phyloP scores from a whole-genome alignment of 192 early-diverging fungal species.

The Entophlyctis luteolus region DNA sequence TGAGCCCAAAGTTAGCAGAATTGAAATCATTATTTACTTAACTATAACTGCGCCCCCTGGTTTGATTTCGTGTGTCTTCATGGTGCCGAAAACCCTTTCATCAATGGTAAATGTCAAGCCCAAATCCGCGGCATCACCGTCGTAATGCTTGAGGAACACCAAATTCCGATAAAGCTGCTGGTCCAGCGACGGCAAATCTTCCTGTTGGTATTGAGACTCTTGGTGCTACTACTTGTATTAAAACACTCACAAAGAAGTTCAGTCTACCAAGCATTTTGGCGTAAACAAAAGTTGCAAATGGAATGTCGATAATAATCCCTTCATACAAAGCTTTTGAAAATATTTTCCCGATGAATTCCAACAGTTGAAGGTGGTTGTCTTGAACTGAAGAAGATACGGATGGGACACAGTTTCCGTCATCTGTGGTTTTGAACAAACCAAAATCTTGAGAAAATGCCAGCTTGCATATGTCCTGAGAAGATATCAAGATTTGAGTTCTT shows the following conservation, averaged over 20 bases:
- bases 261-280: slow-evolving; percentile 40
- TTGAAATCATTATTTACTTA: neutral
- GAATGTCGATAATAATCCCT: slow-evolving; percentile 51
- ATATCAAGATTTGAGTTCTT: neutral
- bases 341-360: slow-evolving; percentile 44
- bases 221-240: too few relatives aligned
- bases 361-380: slow-evolving; percentile 40
- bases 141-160: slow-evolving; percentile 46
- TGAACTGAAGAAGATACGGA: slow-evolving; percentile 32
- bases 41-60: slow-evolving; percentile 23
- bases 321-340: slow-evolving; percentile 49
- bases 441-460: slow-evolving; percentile 37
- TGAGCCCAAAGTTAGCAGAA: neutral
- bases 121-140: slow-evolving; percentile 40
- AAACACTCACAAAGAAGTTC: slow-evolving; percentile 32
- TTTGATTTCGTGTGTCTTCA: slow-evolving; percentile 33
- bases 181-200: slow-evolving; percentile 47
- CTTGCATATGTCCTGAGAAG: slow-evolving; percentile 31
- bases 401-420: slow-evolving; percentile 38
- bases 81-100: slow-evolving; percentile 36
- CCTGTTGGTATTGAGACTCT: slow-evolving; percentile 6
- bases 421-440: slow-evolving; percentile 37
- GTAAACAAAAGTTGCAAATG: slow-evolving; percentile 48
- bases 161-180: slow-evolving; percentile 46
- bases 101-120: slow-evolving; percentile 45